A percentile compares a stretch with the other conserved stretches of the same genome.
phyloP scores from a whole-genome alignment of 352 stramenopile genomes.

The Pythium phragmitis region DNA sequence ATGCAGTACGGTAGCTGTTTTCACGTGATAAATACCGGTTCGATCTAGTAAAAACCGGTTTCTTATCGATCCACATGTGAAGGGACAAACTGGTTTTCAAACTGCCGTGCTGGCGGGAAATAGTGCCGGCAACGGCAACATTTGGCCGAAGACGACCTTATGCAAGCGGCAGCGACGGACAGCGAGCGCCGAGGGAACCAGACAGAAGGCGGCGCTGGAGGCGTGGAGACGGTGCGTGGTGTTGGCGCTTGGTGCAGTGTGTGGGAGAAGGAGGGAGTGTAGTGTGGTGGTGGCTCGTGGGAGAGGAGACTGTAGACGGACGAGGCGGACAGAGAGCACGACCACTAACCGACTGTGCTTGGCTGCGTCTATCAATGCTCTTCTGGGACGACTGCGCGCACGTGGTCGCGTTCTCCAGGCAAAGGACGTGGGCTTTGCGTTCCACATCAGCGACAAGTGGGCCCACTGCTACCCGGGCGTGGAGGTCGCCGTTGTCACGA shows the following conservation, averaged over 20 bases:
- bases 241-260: not conserved
- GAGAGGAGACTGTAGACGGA: not conserved
- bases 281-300: not conserved
- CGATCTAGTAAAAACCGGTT: not conserved
- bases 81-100: slow-evolving; percentile 5
- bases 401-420: not conserved
- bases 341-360: not conserved
- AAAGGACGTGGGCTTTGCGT: slow-evolving; percentile 13
- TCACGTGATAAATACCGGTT: not conserved
- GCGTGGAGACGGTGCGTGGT: slow-evolving; percentile 1
- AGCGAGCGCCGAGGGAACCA: not conserved
- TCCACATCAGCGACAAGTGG: slow-evolving; percentile 48
- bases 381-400: not conserved
- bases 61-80: slow-evolving; percentile 6
- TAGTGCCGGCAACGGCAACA: slow-evolving; percentile 7
- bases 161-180: not conserved
- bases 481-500: slow-evolving; percentile 58
- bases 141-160: not conserved
- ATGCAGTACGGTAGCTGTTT: slow-evolving; percentile 5
- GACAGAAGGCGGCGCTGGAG: not conserved
- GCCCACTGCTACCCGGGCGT: slow-evolving; percentile 51
- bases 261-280: not conserved
- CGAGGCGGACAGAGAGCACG: not conserved
- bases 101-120: slow-evolving; percentile 4
- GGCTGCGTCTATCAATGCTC: not conserved